Base-by-base conservation (phyloP, 371 early-diverging fungal genomes). In the Circinella minor region DNA sequence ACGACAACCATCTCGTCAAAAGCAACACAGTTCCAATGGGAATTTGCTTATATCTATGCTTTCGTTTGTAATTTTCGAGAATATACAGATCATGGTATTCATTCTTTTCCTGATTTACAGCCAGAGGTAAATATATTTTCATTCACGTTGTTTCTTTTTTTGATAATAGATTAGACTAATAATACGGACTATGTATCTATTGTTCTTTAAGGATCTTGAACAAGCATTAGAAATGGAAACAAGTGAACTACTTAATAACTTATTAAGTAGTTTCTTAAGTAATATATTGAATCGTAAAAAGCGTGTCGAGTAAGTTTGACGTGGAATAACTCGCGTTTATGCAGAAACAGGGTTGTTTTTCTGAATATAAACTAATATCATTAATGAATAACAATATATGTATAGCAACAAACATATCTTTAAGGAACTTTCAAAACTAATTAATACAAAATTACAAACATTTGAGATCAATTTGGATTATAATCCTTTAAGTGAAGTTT, bases 221-320 rank as follows among this genome's bases (percentile, higher is more conserved):
- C 47, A 66, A 38, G 67, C 66, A 4, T 68, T 77, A 43, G 51
- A 67, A 14, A 67, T 71, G 48, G 34, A 77, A 66, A 48, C 36
- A 6, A 67, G 61, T 34, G 71, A 74, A 36, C 61, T 76, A 8
- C 61, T 82, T 13, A 70, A 77, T 68, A 49, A 71, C 7, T 63
- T 79, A n/a, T 59, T 80, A 13, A 77, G 81, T 43, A 68, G 77
- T 14, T 74, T 76, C 39, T 62, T 81, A 0, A 77, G 80, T 51
- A 83, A 83, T 60, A 72, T 72, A 14, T 62, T 81, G 27, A 83
- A 83, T 66, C 74, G 83, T 18, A 83, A 77, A 66, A 74, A 76
- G 15, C 69, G 63, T 5, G 61, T 81, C 49, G 81, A 79, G 83
- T 83, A 83, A 67, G 67, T 39, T 10, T 15, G 61, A 4, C 46